Evolutionary conservation across 2,329 filamentous ascomycete genomes (phyloP).

Genomic region (Dichotomopilus funicola): DNA sequence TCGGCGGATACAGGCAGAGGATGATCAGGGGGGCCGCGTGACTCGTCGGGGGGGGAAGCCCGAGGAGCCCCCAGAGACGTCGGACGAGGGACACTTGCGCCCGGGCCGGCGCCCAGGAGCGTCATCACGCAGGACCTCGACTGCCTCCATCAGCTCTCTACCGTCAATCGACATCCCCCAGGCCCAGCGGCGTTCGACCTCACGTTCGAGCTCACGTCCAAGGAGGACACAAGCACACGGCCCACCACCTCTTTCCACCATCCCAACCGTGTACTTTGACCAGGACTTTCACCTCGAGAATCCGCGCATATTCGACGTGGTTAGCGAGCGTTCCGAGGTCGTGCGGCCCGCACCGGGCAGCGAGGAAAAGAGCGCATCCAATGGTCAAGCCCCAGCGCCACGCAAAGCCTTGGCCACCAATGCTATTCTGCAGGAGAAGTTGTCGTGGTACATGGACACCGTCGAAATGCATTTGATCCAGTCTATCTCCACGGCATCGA

Average conservation of each 20-base stretch:
- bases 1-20: constrained; percentile 71
- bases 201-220: constrained; percentile 43
- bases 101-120: constrained; percentile 36
- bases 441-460: constrained; percentile 99
- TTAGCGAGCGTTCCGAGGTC: constrained; percentile 95
- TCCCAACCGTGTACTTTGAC: constrained; percentile 90
- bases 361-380: constrained; percentile 49
- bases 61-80: constrained; percentile 37
- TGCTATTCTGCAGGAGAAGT: constrained; percentile 93
- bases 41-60: constrained; percentile 33
- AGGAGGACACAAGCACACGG: constrained; percentile 59
- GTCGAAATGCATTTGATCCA: constrained; percentile 95
- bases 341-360: constrained; percentile 59
- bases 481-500: constrained; percentile 91
- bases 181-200: constrained; percentile 39
- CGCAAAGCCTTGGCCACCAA: constrained; percentile 91
- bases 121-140: constrained; percentile 34
- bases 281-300: constrained; percentile 94
- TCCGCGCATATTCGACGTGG: constrained; percentile 89
- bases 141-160: constrained; percentile 43
- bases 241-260: constrained; percentile 81
- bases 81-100: constrained; percentile 41
- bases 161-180: constrained; percentile 41
- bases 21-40: constrained; percentile 51
- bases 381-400: constrained; percentile 53